phyloP scores from a whole-genome alignment of 306 rosid genomes.

The Trifolium fragiferum region DNA sequence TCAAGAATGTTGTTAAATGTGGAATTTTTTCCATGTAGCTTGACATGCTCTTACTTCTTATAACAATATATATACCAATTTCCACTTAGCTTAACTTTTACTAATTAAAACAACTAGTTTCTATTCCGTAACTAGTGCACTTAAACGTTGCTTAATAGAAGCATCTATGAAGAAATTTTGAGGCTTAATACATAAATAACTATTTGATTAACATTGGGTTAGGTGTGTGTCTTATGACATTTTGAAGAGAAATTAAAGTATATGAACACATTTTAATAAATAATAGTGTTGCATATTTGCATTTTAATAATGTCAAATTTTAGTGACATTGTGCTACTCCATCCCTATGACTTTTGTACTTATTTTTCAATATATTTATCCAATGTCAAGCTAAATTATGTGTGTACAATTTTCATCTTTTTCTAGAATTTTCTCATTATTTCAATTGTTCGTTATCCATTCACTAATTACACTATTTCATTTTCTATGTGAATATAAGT shows the following conservation, averaged over 20 bases:
- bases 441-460: conserved; percentile 44
- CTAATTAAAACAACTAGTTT: conserved; percentile 22
- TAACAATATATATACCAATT: neutral
- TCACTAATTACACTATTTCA: conserved; percentile 41
- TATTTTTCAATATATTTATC: neutral
- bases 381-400: conserved; percentile 13
- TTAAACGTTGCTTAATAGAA: conserved; percentile 19
- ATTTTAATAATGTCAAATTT: conserved; percentile 31
- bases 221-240: conserved; percentile 40
- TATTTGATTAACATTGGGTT: conserved; percentile 33
- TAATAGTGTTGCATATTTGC: neutral
- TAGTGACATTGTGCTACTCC: conserved; percentile 27
- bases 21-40: conserved; percentile 1
- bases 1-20: conserved; percentile 13
- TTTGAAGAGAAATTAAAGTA: conserved; percentile 1
- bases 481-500: conserved; percentile 9
- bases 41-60: conserved; percentile 26
- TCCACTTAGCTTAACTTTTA: conserved; percentile 27
- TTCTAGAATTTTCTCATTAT: neutral
- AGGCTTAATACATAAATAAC: conserved; percentile 15
- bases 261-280: neutral
- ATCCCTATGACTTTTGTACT: conserved; percentile 38
- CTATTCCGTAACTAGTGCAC: conserved; percentile 45
- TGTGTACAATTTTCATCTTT: conserved; percentile 36
- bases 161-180: conserved; percentile 15